Conservation (phyloP, 306 rosid species). For the Amphicarpaea edgeworthii region DNA sequence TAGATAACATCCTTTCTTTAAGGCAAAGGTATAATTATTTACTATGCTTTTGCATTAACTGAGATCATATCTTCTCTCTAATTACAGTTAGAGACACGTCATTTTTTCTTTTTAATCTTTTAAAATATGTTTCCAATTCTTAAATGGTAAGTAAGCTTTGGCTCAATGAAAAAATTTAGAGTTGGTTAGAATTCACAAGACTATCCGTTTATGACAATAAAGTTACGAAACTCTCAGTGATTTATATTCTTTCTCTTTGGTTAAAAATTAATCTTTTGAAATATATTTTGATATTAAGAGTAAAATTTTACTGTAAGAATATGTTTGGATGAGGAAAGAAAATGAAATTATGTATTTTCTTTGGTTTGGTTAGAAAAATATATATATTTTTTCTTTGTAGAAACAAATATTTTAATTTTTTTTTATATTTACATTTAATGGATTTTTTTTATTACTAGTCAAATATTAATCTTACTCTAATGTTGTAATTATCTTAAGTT, state of each 20-base stretch:
- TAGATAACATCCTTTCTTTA: neutral
- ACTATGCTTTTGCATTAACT: constrained; percentile 3
- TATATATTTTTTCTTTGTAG: too few relatives aligned
- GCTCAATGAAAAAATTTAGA: neutral
- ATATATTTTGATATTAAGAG: too few relatives aligned
- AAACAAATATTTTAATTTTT: neutral
- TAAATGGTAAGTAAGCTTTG: neutral
- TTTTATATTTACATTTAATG: too few relatives aligned
- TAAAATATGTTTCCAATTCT: neutral
- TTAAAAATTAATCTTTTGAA: neutral
- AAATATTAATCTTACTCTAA: too few relatives aligned
- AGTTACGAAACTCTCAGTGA: neutral
- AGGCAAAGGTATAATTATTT: neutral
- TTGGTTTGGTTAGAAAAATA: neutral
- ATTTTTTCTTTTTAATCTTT: neutral
- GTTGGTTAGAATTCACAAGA: neutral
- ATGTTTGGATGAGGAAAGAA: neutral
- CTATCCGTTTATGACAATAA: neutral
- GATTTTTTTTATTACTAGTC: too few relatives aligned
- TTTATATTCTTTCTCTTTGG: neutral
- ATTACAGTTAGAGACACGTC: neutral
- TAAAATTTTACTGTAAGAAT: too few relatives aligned
- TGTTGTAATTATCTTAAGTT: too few relatives aligned
- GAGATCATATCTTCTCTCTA: neutral
- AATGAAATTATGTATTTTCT: neutral